Evolutionary conservation across 148 eudicot genomes (phyloP), one percentile per base, ranked within the genome.

Genomic region (Silene conica): DNA sequence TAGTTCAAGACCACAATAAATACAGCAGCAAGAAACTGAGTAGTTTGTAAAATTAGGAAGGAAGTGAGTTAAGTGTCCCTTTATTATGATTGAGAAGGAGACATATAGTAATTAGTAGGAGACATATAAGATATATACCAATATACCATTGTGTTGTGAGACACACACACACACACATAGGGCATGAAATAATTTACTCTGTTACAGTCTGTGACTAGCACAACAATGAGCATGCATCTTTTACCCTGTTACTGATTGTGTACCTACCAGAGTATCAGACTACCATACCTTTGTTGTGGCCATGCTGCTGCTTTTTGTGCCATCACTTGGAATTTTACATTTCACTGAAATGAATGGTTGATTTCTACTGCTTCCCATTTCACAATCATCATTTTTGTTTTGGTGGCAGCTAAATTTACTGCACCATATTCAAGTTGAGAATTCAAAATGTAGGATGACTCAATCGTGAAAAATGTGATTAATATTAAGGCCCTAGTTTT

Each of bases 111-210:
- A 26, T 26, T 26, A 26, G 28, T 26, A 26, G 28, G 28, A 1
- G 28, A 26, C 28, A 26, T 26, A 26, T 26, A 26, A 26, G 28
- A n/a, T n/a, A n/a, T 67, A 72, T 22, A 72, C 26, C 59, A 41
- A 63, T 67, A 72, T 16, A 72, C 26, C 67, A 41, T 77, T 23
- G 67, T 72, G n/a, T n/a, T n/a, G n/a, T n/a, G n/a, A n/a, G n/a
- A n/a, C n/a, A n/a, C n/a, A n/a, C 73, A 67, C 63, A 50, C 55
- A 50, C 55, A 73, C 46, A 73, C 46, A 67, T 21, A 43, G 73
- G 23, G 73, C 48, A 59, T 67, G 63, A 25, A 57, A 76, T 14
- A 9, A 50, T 7, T 50, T 50, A 50, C 55, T 50, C 16, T 26
- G 38, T 58, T 26, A 26, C 19, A 41, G 58, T 63, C 38, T 63